Percentiles rank a stretch among this genome's conserved stretches.
These are phyloP conservation scores for Hanseniaspora taiwanica DNA, from an alignment of 805 yeast species.

Conservation along the genomic window DNA sequence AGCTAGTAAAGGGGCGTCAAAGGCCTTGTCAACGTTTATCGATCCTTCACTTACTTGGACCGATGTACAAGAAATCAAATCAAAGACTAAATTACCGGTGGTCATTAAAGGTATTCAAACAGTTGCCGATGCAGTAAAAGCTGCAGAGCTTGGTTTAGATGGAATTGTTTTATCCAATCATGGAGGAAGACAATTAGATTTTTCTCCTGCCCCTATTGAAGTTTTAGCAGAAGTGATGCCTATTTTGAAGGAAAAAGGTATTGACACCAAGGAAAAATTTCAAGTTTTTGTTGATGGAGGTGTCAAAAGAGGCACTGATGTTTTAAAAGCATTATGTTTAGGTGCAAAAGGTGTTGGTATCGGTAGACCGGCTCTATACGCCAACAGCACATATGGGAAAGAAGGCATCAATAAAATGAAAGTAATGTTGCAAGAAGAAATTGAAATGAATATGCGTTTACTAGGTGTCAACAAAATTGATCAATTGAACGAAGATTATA, in stretches of 20 bases:
- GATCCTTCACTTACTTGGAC: conserved; percentile 56
- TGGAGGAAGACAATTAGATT: conserved; percentile 84
- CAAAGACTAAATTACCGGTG: conserved; percentile 49
- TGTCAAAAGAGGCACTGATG: conserved; percentile 53
- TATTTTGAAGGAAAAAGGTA: conserved; percentile 30
- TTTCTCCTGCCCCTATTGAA: conserved; percentile 64
- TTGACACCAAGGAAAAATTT: conserved; percentile 33
- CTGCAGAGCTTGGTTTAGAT: conserved; percentile 55
- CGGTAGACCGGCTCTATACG: conserved; percentile 55
- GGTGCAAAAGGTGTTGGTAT: conserved; percentile 64
- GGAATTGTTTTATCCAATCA: conserved; percentile 82
- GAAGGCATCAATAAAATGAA: conserved; percentile 49
- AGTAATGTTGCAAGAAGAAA: conserved; percentile 52
- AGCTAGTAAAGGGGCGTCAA: conserved; percentile 76
- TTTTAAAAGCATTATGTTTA: conserved; percentile 50
- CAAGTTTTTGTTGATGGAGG: conserved; percentile 60
- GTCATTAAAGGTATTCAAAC: conserved; percentile 77
- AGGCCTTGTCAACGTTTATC: conserved; percentile 77
- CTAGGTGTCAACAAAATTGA: conserved; percentile 54
- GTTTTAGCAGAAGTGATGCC: conserved; percentile 61
- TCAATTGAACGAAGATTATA: conserved; percentile 44
- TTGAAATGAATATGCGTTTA: conserved; percentile 67
- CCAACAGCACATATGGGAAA: conserved; percentile 51
- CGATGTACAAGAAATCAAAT: conserved; percentile 44
- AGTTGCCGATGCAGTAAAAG: conserved; percentile 62